A percentile compares a stretch with the other conserved stretches of the same genome.
Conservation (phyloP, 169 alveolate genomes). For the Besnoitia besnoiti region DNA sequence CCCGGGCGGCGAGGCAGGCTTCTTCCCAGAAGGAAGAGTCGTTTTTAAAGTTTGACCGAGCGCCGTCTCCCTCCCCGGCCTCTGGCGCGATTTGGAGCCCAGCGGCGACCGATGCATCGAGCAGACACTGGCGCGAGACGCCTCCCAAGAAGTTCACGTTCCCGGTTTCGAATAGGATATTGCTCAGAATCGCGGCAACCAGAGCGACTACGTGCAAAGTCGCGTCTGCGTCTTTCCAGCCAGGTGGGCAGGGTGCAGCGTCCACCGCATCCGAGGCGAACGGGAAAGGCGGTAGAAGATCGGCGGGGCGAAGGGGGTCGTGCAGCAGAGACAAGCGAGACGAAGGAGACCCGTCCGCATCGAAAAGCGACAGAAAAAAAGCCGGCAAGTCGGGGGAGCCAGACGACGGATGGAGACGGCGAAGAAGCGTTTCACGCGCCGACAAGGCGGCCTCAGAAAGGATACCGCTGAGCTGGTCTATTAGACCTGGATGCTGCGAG, state of each 20-base stretch:
- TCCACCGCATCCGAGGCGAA: not conserved
- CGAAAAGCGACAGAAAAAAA: not conserved
- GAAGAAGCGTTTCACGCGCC: constrained; percentile 20
- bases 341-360: not conserved
- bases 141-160: constrained; percentile 23
- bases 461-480: constrained; percentile 49
- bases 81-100: constrained; percentile 18
- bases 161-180: not conserved
- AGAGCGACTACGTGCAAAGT: not conserved
- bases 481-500: constrained; percentile 61
- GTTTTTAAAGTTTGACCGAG: not conserved
- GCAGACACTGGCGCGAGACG: constrained; percentile 12
- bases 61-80: constrained; percentile 39
- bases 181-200: constrained; percentile 13
- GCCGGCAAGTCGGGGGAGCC: not conserved
- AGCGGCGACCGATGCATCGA: constrained; percentile 10
- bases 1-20: not conserved
- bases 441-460: constrained; percentile 56
- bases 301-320: not conserved
- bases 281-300: constrained; percentile 13
- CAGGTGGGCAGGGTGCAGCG: not conserved
- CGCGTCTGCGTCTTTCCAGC: not conserved
- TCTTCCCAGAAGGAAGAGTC: constrained; percentile 1
- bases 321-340: not conserved
- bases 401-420: constrained; percentile 20